These are phyloP conservation scores for Didymella pomorum DNA, from an alignment of 2,329 filamentous ascomycete species.

Conservation along the genomic window DNA sequence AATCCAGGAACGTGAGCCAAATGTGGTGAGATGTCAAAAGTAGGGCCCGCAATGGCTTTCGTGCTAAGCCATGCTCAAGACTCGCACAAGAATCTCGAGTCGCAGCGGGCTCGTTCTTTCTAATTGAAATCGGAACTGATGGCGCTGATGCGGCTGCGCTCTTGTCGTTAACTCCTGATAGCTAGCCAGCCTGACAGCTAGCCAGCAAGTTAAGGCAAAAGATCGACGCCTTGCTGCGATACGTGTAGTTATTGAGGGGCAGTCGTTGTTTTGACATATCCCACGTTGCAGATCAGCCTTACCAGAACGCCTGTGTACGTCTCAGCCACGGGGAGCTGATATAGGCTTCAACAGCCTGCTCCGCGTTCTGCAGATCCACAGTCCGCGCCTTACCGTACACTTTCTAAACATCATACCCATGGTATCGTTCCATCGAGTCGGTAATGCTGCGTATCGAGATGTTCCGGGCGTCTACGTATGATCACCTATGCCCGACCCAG, in stretches of 20 bases:
- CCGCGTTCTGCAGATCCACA: neutral
- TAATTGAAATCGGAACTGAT: conserved; percentile 26
- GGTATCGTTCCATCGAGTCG: conserved; percentile 38
- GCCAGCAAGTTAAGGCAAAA: conserved; percentile 1
- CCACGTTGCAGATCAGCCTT: conserved; percentile 7
- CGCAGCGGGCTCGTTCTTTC: conserved; percentile 12
- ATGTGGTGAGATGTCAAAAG: conserved; percentile 24
- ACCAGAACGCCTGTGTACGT: neutral
- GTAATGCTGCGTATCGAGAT: conserved; percentile 45
- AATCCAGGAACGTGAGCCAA: conserved; percentile 31
- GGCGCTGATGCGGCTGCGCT: conserved; percentile 13
- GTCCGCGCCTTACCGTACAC: conserved; percentile 4
- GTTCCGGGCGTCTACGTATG: conserved; percentile 42
- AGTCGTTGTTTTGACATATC: neutral
- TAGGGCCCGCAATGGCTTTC: conserved; percentile 25
- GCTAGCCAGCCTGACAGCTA: neutral
- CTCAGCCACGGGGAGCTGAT: conserved; percentile 14
- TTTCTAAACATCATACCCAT: conserved; percentile 23
- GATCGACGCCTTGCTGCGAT: neutral
- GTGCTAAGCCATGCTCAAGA: conserved; percentile 26
- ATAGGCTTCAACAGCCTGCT: neutral
- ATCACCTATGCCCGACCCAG: neutral
- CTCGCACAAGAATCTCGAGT: conserved; percentile 15
- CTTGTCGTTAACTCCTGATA: conserved; percentile 6
- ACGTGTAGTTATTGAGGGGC: neutral